phyloP scores from a whole-genome alignment of 495 filamentous ascomycete species.

The Xylaria castorea region DNA sequence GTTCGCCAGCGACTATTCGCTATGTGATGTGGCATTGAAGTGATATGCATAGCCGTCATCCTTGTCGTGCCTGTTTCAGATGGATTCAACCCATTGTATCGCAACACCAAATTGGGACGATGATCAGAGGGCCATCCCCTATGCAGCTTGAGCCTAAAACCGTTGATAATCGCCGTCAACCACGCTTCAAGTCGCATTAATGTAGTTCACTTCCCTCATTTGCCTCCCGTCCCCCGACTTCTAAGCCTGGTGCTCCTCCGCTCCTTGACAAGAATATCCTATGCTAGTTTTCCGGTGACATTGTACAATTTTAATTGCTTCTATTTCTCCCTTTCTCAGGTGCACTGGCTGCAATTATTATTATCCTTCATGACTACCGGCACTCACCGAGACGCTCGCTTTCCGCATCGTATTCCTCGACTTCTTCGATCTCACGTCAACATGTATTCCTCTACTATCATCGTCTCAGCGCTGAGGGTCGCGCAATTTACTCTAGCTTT shows the following conservation, averaged over 20 bases:
- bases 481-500: constrained; percentile 69
- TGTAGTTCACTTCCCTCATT: constrained; percentile 31
- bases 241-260: constrained; percentile 35
- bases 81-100: constrained; percentile 34
- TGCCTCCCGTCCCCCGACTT: constrained; percentile 29
- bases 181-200: constrained; percentile 34
- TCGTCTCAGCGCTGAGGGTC: constrained; percentile 43
- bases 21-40: background rate
- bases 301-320: constrained; percentile 26
- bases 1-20: background rate
- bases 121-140: constrained; percentile 30
- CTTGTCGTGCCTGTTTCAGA: constrained; percentile 38
- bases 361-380: constrained; percentile 32
- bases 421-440: constrained; percentile 29
- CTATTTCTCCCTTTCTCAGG: constrained; percentile 31
- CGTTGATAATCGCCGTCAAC: constrained; percentile 33
- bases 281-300: background rate
- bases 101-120: constrained; percentile 27
- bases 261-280: constrained; percentile 28
- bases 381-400: constrained; percentile 39
- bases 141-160: constrained; percentile 20
- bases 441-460: constrained; percentile 32
- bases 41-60: constrained; percentile 17
- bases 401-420: constrained; percentile 34
- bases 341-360: constrained; percentile 35